Conservation (phyloP, 2,329 filamentous ascomycete species). For the Ophiocordyceps sinensis region DNA sequence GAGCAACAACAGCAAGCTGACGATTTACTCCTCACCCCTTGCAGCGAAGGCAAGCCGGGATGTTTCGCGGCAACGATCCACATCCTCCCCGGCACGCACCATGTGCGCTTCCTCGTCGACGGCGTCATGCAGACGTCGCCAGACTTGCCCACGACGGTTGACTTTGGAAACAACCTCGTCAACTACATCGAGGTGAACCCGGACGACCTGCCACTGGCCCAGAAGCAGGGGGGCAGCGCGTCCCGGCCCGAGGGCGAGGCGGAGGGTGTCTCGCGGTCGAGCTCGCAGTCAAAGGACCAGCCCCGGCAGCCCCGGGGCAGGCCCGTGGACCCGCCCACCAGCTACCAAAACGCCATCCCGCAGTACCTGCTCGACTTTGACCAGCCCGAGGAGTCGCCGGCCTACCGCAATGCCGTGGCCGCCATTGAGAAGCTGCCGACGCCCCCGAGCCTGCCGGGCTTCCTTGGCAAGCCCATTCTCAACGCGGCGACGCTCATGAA, state of each 20-base stretch:
- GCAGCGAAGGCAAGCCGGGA: constrained; percentile 40
- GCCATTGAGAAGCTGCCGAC: constrained; percentile 68
- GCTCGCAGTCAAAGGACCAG: constrained; percentile 23
- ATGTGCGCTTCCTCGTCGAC: constrained; percentile 92
- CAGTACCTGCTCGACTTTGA: constrained; percentile 80
- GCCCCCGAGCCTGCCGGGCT: constrained; percentile 76
- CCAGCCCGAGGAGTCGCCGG: constrained; percentile 60
- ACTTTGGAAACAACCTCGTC: constrained; percentile 94
- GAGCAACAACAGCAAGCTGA: neutral
- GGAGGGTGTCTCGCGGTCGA: constrained; percentile 1
- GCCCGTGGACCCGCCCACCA: constrained; percentile 36
- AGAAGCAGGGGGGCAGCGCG: constrained; percentile 9
- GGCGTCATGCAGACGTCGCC: constrained; percentile 83
- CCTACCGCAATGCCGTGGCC: constrained; percentile 58
- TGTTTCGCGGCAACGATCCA: constrained; percentile 65
- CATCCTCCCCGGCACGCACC: constrained; percentile 85
- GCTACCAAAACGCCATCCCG: constrained; percentile 64
- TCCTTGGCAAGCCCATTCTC: constrained; percentile 85
- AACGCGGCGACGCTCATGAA: constrained; percentile 88
- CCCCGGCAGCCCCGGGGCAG: constrained; percentile 36
- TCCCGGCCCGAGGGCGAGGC: constrained; percentile 5
- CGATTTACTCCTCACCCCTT: neutral
- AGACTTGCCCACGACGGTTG: constrained; percentile 82
- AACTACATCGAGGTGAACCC: constrained; percentile 94
- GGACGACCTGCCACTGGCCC: constrained; percentile 43